Conservation (phyloP, 2,329 filamentous ascomycete genomes). For the Colletotrichum salicis region DNA sequence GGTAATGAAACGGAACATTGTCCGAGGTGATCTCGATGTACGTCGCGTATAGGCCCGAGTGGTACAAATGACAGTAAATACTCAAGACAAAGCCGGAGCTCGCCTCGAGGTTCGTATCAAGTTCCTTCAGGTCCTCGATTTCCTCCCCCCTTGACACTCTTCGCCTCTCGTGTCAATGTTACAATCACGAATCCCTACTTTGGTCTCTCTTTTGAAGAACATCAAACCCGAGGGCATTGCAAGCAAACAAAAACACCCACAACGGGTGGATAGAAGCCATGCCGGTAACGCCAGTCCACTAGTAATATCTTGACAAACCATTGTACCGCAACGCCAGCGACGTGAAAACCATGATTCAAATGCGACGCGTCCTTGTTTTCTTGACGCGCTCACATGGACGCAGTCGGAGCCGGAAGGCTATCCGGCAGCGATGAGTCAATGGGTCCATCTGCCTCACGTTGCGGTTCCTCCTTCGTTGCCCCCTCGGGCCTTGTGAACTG, state of each 20-base stretch:
- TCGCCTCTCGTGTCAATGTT: constrained; percentile 1
- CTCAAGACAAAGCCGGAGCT: background rate
- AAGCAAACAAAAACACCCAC: constrained; percentile 20
- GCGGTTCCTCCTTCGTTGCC: constrained; percentile 51
- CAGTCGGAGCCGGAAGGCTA: constrained; percentile 44
- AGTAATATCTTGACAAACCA: constrained; percentile 35
- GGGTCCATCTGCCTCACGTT: constrained; percentile 58
- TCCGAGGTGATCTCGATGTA: background rate
- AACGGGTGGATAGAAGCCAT: constrained; percentile 20
- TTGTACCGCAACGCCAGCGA: constrained; percentile 32
- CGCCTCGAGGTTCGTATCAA: background rate
- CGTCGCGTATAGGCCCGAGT: background rate
- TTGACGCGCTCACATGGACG: constrained; percentile 43
- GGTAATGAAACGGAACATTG: background rate
- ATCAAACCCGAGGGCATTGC: constrained; percentile 7
- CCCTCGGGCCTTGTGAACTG: constrained; percentile 48
- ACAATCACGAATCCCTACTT: background rate
- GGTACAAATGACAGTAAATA: background rate
- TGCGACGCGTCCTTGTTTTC: constrained; percentile 14
- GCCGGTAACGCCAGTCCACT: constrained; percentile 32
- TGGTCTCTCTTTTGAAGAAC: constrained; percentile 27
- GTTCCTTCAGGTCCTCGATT: background rate
- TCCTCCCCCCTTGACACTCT: background rate
- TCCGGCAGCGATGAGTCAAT: constrained; percentile 64
- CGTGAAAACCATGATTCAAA: constrained; percentile 29